Percentiles rank a stretch among this genome's conserved stretches.
Evolutionary conservation across 2,329 filamentous ascomycete species (phyloP).

Genomic region (Alternaria consortialis): DNA sequence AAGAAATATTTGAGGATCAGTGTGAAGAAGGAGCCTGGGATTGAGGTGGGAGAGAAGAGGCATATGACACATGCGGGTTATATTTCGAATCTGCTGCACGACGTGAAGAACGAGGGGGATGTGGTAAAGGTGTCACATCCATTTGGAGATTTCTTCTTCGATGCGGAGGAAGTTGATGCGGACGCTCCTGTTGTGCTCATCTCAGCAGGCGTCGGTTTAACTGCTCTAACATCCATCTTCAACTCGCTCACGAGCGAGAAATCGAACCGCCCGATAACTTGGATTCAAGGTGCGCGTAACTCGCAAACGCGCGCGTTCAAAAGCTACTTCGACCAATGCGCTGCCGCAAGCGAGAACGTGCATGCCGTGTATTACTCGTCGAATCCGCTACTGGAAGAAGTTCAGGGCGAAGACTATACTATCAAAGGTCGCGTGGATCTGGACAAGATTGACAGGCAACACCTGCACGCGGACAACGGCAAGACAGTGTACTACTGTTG

Average conservation of each 20-base stretch:
- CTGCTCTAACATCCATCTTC: conserved; percentile 72
- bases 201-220: conserved; percentile 74
- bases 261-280: conserved; percentile 62
- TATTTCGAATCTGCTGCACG: conserved; percentile 75
- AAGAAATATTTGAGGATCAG: conserved; percentile 73
- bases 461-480: conserved; percentile 65
- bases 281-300: conserved; percentile 69
- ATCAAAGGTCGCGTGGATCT: conserved; percentile 68
- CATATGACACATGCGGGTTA: conserved; percentile 66
- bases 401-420: conserved; percentile 66
- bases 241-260: conserved; percentile 57
- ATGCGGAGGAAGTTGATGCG: conserved; percentile 55
- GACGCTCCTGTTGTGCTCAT: conserved; percentile 69
- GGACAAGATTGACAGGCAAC: conserved; percentile 61
- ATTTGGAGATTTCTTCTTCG: conserved; percentile 67
- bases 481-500: conserved; percentile 75
- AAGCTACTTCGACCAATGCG: conserved; percentile 57
- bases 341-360: conserved; percentile 59
- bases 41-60: conserved; percentile 57
- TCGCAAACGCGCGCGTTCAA: conserved; percentile 65
- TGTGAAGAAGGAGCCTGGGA: conserved; percentile 71
- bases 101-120: conserved; percentile 68
- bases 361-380: conserved; percentile 67
- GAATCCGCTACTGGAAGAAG: conserved; percentile 55
- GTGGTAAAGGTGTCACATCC: conserved; percentile 72